A percentile compares a stretch with the other conserved stretches of the same genome.
Evolutionary conservation across 2,329 filamentous ascomycete genomes (phyloP).

Genomic region (Pyricularia grisea): DNA sequence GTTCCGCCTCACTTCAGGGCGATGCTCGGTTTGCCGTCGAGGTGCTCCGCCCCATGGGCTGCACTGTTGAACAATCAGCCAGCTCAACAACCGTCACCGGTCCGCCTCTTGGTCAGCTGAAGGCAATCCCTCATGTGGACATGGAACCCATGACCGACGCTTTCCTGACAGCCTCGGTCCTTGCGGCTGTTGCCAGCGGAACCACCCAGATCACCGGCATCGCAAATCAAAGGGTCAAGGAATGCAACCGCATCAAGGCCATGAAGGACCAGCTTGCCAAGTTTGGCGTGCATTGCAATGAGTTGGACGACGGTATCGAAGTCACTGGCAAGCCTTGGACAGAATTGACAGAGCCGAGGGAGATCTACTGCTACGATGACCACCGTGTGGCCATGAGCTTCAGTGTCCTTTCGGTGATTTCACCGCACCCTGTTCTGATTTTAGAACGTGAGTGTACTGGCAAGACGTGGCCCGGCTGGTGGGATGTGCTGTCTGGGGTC

Average conservation of each 20-base stretch:
- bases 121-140: conserved; percentile 72
- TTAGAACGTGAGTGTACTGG: conserved; percentile 87
- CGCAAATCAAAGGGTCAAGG: conserved; percentile 95
- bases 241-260: conserved; percentile 91
- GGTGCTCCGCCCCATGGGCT: conserved; percentile 88
- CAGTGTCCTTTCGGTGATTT: conserved; percentile 70
- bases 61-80: conserved; percentile 73
- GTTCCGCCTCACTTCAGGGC: conserved; percentile 82
- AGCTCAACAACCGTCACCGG: conserved; percentile 89
- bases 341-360: conserved; percentile 44
- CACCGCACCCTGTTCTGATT: conserved; percentile 64
- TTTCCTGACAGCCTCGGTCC: conserved; percentile 87
- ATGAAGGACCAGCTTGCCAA: conserved; percentile 95
- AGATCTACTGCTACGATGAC: conserved; percentile 89
- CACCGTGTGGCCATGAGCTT: conserved; percentile 99
- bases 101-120: conserved; percentile 63
- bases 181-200: conserved; percentile 80
- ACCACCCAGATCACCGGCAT: conserved; percentile 86
- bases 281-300: conserved; percentile 77
- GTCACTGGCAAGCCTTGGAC: conserved; percentile 43
- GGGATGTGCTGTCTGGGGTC: conserved; percentile 73
- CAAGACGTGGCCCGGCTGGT: conserved; percentile 99
- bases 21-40: conserved; percentile 92
- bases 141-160: conserved; percentile 99
- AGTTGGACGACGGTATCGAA: conserved; percentile 92